Evolutionary conservation across 2,329 filamentous ascomycete species (phyloP), one percentile per base, ranked within the genome.

Genomic region (Xylariaceae sp.): DNA sequence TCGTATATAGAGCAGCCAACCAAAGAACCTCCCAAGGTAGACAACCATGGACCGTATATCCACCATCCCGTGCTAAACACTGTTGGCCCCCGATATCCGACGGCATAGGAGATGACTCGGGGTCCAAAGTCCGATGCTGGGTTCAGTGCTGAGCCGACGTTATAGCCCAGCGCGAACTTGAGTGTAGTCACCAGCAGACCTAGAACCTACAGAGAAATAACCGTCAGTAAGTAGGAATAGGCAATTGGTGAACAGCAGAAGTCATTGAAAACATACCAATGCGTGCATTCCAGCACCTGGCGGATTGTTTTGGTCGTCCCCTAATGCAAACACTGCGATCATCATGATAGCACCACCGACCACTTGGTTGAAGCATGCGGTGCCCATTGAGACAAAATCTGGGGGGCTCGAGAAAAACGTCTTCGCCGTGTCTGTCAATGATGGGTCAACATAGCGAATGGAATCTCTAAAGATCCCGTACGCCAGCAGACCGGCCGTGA

Each of bases 221-320:
- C n/a, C 4, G 37, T 40, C 6, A 40, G 37, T 23, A 16, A 8
- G 8, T 31, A 7, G 28, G 12, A 12, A 6, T 7, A 31, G 7
- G 28, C 28, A 31, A 7, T 6, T 12, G 28, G 12, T 31, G 28
- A 12, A 31, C 6, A 12, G 28, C 28, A 31, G 28, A 31, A 31
- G 28, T 16, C 33, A n/a, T 11, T 6, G 37, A 14, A 19, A 21
- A 58, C 56, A 28, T 53, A 62, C 62, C 40, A 75, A 66, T 2
- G 73, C 71, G 49, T 75, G 72, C 63, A 75, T 75, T 5, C 73
- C 73, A 5, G 72, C 71, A 0, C 71, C 73, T 0, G 73, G 73
- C 0, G 74, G 69, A 17, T 74, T 71, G 34, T 75, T 75, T 48
- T 74, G 72, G 48, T 74, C 73, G 36, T 75, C 74, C 7, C 73